Evolutionary conservation across 2,329 filamentous ascomycete genomes (phyloP).

Genomic region (Monilinia aucupariae): DNA sequence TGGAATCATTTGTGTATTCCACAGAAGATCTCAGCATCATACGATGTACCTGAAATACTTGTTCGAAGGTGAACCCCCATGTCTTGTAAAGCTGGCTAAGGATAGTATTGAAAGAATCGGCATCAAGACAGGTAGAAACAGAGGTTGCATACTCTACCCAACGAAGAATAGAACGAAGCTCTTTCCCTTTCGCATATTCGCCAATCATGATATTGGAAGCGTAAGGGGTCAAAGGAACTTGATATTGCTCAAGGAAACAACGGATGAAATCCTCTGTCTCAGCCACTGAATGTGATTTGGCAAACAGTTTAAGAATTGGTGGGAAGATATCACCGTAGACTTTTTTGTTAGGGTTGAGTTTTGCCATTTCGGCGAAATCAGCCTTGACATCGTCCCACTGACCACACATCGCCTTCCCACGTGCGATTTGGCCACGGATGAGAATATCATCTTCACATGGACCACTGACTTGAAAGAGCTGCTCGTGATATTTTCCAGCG

Average conservation of each 20-base stretch:
- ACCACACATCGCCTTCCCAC: conserved; percentile 30
- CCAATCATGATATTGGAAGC: conserved; percentile 30
- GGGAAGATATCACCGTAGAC: conserved; percentile 26
- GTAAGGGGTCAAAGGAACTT: conserved; percentile 24
- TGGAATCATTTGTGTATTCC: conserved; percentile 19
- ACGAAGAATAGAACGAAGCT: conserved; percentile 29
- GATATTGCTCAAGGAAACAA: conserved; percentile 23
- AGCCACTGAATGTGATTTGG: conserved; percentile 26
- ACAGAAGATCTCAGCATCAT: conserved; percentile 13
- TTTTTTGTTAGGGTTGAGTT: conserved; percentile 16
- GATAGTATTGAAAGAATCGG: conserved; percentile 31
- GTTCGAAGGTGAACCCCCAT: conserved; percentile 28
- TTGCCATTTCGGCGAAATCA: conserved; percentile 28
- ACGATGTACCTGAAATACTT: conserved; percentile 26
- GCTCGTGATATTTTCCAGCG: conserved; percentile 26
- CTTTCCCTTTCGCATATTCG: conserved; percentile 28
- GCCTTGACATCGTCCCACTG: conserved; percentile 32
- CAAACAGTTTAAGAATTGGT: conserved; percentile 32
- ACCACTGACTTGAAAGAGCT: conserved; percentile 17
- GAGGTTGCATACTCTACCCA: conserved; percentile 31
- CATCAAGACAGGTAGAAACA: conserved; percentile 21
- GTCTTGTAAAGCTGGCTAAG: conserved; percentile 26
- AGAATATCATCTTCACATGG: conserved; percentile 19
- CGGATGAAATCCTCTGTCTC: conserved; percentile 32
- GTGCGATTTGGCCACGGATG: conserved; percentile 34